Evolutionary conservation across 2,329 filamentous ascomycete species (phyloP).

Genomic region (Chalaropsis ovoidea): DNA sequence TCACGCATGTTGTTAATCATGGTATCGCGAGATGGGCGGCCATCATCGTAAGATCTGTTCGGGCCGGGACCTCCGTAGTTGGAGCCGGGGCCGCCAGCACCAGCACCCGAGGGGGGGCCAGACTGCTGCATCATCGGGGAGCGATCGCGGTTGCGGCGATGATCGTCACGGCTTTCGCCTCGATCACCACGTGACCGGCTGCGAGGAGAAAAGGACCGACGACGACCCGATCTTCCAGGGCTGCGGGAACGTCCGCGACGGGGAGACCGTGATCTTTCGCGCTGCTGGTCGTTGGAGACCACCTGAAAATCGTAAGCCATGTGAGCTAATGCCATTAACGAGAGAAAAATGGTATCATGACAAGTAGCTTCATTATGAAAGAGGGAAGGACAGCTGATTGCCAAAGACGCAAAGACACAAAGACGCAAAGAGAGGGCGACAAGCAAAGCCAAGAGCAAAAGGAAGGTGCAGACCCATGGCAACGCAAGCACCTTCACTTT

Average conservation of each 20-base stretch:
- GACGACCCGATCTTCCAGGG: conserved; percentile 57
- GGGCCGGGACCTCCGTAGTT: conserved; percentile 50
- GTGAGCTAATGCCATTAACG: neutral
- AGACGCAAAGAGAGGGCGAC: neutral
- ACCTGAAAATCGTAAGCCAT: conserved; percentile 15
- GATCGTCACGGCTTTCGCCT: conserved; percentile 57
- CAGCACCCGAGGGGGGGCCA: conserved; percentile 56
- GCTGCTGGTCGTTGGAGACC: conserved; percentile 42
- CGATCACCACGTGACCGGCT: conserved; percentile 58
- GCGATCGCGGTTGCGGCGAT: conserved; percentile 62
- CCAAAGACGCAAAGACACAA: neutral
- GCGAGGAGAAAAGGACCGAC: conserved; percentile 68
- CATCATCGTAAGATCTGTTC: conserved; percentile 75
- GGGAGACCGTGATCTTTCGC: conserved; percentile 72
- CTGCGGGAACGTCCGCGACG: conserved; percentile 76
- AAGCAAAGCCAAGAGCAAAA: neutral
- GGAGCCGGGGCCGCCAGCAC: conserved; percentile 54
- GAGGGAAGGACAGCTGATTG: neutral
- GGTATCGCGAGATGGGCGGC: conserved; percentile 72
- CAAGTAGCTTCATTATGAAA: neutral
- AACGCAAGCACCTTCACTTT: neutral
- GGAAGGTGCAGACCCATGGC: neutral
- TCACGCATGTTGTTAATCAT: conserved; percentile 95
- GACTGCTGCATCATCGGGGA: conserved; percentile 61
- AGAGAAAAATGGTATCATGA: neutral